Percentiles rank a stretch among this genome's conserved stretches.
phyloP scores from a whole-genome alignment of 2,329 filamentous ascomycete species.

The Podosphaera xanthii region DNA sequence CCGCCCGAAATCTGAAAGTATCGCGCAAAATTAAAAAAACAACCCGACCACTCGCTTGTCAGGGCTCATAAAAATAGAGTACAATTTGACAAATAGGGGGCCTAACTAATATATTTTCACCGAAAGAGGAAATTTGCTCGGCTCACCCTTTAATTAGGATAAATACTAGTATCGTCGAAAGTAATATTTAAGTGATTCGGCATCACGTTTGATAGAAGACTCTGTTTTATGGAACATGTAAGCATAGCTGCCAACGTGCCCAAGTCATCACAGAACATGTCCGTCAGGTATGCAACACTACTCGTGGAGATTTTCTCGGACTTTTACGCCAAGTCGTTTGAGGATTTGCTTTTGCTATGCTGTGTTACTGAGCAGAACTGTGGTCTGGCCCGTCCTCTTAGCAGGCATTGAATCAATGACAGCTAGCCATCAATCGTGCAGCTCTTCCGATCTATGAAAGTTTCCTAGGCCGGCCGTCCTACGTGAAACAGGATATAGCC shows the following conservation, averaged over 20 bases:
- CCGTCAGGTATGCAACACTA: not conserved
- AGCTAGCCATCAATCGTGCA: too few species aligned
- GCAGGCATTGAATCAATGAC: too few species aligned
- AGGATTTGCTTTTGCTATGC: not conserved
- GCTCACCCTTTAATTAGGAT: not conserved
- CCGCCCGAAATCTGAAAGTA: not conserved
- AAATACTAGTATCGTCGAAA: not conserved
- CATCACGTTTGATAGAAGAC: not conserved
- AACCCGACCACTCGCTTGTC: not conserved
- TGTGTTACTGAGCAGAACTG: too few species aligned
- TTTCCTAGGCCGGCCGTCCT: too few species aligned
- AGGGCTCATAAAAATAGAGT: not conserved
- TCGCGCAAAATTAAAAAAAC: not conserved
- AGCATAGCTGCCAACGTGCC: too few species aligned
- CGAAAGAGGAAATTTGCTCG: not conserved
- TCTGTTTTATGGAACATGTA: not conserved
- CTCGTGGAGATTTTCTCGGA: not conserved
- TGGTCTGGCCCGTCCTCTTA: too few species aligned
- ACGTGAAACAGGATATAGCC: too few species aligned
- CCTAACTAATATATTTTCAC: not conserved
- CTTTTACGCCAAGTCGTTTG: not conserved
- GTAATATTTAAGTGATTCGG: not conserved
- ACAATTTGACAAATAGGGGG: not conserved
- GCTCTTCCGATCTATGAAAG: too few species aligned
- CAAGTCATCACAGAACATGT: not conserved